Percentiles rank a stretch among this genome's conserved stretches.
Conservation (phyloP, 345 rosid species). For the Syzygium oleosum region DNA sequence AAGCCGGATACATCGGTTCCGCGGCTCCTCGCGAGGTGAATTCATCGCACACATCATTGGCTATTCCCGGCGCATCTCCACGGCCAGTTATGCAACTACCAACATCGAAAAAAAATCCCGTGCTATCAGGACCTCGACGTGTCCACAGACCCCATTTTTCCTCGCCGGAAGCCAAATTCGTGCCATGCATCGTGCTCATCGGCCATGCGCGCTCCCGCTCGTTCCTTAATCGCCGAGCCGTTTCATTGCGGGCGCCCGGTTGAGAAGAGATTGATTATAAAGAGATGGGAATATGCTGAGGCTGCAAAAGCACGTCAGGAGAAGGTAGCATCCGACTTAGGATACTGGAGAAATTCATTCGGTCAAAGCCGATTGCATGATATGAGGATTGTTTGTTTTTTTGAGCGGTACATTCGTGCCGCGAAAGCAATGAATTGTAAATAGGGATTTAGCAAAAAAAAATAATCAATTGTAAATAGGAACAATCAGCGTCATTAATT, state of each 20-base stretch:
- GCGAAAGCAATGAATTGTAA: not conserved
- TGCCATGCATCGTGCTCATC: not conserved
- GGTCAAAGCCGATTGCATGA: not conserved
- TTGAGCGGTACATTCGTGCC: rapidly evolving
- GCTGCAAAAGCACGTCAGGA: not conserved
- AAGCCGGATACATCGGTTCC: not conserved
- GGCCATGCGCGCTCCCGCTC: not conserved
- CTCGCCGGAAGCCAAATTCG: not conserved
- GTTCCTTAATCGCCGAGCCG: not conserved
- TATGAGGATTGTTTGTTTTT: not conserved
- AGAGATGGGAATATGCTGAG: not conserved
- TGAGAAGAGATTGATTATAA: not conserved
- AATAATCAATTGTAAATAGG: too few species aligned
- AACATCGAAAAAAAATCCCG: not conserved
- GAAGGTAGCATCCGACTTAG: not conserved
- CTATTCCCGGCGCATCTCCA: not conserved
- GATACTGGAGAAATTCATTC: not conserved
- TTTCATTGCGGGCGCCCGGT: not conserved
- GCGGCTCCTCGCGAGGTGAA: not conserved
- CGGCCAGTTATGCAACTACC: not conserved
- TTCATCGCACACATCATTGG: not conserved
- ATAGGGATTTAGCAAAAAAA: too few species aligned
- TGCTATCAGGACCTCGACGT: not conserved
- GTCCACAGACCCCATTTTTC: not conserved
- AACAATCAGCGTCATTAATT: not conserved